Evolutionary conservation across 352 stramenopile species (phyloP).

Genomic region (Chrysophaeum taylorii): DNA sequence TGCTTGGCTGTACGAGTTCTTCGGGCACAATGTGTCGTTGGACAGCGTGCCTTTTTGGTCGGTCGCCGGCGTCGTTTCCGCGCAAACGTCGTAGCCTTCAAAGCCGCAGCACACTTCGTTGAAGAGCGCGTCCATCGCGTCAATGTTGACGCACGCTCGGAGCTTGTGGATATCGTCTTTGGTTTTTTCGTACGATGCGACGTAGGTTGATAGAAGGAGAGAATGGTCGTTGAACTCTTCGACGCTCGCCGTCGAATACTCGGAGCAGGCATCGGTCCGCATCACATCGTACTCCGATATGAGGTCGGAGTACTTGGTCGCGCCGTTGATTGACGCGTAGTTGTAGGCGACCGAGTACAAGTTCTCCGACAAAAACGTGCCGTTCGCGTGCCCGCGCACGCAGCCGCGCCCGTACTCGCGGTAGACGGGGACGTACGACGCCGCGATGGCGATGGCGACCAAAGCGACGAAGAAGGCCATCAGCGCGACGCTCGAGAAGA

Average conservation of each 20-base stretch:
- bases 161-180: background rate
- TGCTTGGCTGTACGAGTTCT: no score
- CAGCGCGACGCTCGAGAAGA: background rate
- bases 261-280: constrained; percentile 7
- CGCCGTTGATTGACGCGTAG: constrained; percentile 21
- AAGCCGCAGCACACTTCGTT: constrained; percentile 15
- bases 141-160: constrained; percentile 8
- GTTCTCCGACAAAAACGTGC: constrained; percentile 32
- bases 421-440: constrained; percentile 28
- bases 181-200: background rate
- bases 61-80: no score
- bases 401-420: constrained; percentile 28
- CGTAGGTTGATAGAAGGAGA: background rate
- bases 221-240: constrained; percentile 11
- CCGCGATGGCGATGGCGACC: constrained; percentile 14
- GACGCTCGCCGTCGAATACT: constrained; percentile 3
- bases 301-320: background rate
- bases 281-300: constrained; percentile 15
- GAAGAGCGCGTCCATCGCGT: constrained; percentile 7
- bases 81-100: constrained; percentile 13
- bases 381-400: constrained; percentile 25
- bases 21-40: constrained; percentile 17
- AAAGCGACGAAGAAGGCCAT: constrained; percentile 5
- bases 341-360: constrained; percentile 31
- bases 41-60: background rate